Evolutionary conservation across 495 filamentous ascomycete genomes (phyloP), one percentile per base, ranked within the genome.

Genomic region (Schizothecium vesticola): DNA sequence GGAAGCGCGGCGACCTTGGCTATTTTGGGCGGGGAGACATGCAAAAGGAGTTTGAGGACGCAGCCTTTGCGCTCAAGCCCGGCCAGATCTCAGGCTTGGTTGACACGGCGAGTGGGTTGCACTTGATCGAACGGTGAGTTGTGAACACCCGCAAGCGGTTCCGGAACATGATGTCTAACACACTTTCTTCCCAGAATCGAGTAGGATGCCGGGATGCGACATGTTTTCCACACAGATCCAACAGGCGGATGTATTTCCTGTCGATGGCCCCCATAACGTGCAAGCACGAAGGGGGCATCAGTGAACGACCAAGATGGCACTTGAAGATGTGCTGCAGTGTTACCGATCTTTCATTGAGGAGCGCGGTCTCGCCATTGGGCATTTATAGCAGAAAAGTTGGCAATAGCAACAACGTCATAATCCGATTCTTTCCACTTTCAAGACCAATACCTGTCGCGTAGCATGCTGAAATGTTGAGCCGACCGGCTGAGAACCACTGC

Each of bases 1-100:
- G 92, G 70, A 99, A 97, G 85, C 87, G 88, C 72, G 95, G 95
- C 31, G 96, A 98, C 80, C 82, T 99, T 84, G 95, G 95, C 1
- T 97, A 92, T 78, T 99, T 99, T 74, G 93, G 92, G 24, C 87
- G 81, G 66, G 91, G 92, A 6, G 95, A 99, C 73, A 99, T 99
- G 95, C 95, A 99, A 75, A 97, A 94, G 83, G 95, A 98, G 80
- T 99, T 99, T 71, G 95, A 98, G 78, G 92, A 97, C 31, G 93
- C 93, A 0, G 90, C 94, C 4, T 98, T 98, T 81, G 88, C 88
- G 16, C 80, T 99, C 33, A 86, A 92, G 76, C 89, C 89, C 0
- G 92, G 92, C 23, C 88, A 97, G 77, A 87, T 99, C 66, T 97
- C 92, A 75, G 80, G 84, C 23, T 81, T 97, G 28, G 91, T 97